Evolutionary conservation across 768 basidiomycete genomes (phyloP).

Genomic region (Tubosaeta brunneosetosa): DNA sequence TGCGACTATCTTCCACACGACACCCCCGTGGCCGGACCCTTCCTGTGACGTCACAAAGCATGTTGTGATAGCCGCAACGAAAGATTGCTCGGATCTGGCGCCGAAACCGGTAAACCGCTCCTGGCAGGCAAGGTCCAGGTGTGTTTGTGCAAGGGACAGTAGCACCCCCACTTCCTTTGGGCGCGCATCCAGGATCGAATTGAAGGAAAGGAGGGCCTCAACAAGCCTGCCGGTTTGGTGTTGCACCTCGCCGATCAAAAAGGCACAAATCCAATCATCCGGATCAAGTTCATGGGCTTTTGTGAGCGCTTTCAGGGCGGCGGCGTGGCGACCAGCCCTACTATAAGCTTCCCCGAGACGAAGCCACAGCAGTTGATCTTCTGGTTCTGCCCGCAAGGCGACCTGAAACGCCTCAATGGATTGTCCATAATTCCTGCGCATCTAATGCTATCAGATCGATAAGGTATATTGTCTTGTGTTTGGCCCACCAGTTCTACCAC

Average conservation of each 20-base stretch:
- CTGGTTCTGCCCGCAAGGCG: slow-evolving; percentile 72
- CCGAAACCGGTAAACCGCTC: slow-evolving; percentile 69
- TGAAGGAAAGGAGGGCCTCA: slow-evolving; percentile 68
- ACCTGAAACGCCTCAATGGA: slow-evolving; percentile 85
- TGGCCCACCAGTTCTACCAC: slow-evolving; percentile 80
- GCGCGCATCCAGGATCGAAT: slow-evolving; percentile 47
- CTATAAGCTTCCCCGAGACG: slow-evolving; percentile 90
- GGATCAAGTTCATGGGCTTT: slow-evolving; percentile 71
- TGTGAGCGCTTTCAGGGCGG: slow-evolving; percentile 81
- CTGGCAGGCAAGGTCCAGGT: slow-evolving; percentile 64
- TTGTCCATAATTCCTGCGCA: slow-evolving; percentile 58
- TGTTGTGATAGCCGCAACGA: slow-evolving; percentile 53
- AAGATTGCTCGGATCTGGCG: slow-evolving; percentile 68
- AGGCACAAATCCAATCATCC: slow-evolving; percentile 77
- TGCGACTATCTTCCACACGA: slow-evolving; percentile 80
- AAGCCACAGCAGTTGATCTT: slow-evolving; percentile 83
- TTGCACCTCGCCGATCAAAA: slow-evolving; percentile 82
- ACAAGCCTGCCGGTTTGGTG: slow-evolving; percentile 68
- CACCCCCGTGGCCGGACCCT: slow-evolving; percentile 58
- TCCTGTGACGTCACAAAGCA: slow-evolving; percentile 46
- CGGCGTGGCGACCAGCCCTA: slow-evolving; percentile 81
- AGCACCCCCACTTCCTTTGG: slow-evolving; percentile 71
- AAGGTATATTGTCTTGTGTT: background rate
- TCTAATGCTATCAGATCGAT: slow-evolving; percentile 36
- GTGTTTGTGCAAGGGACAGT: slow-evolving; percentile 64